Conservation (phyloP, 2,329 filamentous ascomycete genomes). For the Elsinoe necatrix region DNA sequence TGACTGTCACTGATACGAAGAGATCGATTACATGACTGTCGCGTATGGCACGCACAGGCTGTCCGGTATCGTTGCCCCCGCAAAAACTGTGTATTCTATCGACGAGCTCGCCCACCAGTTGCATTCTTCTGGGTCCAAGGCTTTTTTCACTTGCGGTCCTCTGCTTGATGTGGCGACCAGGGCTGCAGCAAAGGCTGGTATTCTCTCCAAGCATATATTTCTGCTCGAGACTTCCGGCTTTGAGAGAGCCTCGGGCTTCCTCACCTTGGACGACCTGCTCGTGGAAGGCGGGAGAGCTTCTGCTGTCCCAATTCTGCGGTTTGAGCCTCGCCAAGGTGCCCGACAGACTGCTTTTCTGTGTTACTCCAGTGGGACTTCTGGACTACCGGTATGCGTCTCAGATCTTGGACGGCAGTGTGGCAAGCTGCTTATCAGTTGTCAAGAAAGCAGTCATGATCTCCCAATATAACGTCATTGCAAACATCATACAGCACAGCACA, state of each 20-base stretch:
- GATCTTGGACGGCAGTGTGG: too few relatives aligned
- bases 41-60: conserved; percentile 62
- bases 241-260: conserved; percentile 44
- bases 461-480: conserved; percentile 64
- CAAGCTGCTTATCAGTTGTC: background rate
- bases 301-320: conserved; percentile 45
- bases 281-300: conserved; percentile 47
- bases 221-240: conserved; percentile 54
- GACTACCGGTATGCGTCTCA: conserved; percentile 51
- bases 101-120: conserved; percentile 61
- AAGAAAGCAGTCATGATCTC: conserved; percentile 75
- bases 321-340: conserved; percentile 53
- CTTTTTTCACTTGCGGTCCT: conserved; percentile 58
- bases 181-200: conserved; percentile 52
- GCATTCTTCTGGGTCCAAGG: conserved; percentile 54
- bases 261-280: conserved; percentile 55
- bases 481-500: conserved; percentile 51
- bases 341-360: conserved; percentile 62
- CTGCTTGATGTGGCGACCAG: conserved; percentile 53
- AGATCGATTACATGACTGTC: conserved; percentile 64
- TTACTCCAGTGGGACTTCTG: conserved; percentile 71
- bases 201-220: conserved; percentile 55
- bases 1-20: background rate
- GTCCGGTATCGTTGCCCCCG: conserved; percentile 59
- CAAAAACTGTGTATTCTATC: conserved; percentile 60